Evolutionary conservation across 495 filamentous ascomycete species (phyloP), one percentile per base, ranked within the genome.

Genomic region (Halenospora varia): DNA sequence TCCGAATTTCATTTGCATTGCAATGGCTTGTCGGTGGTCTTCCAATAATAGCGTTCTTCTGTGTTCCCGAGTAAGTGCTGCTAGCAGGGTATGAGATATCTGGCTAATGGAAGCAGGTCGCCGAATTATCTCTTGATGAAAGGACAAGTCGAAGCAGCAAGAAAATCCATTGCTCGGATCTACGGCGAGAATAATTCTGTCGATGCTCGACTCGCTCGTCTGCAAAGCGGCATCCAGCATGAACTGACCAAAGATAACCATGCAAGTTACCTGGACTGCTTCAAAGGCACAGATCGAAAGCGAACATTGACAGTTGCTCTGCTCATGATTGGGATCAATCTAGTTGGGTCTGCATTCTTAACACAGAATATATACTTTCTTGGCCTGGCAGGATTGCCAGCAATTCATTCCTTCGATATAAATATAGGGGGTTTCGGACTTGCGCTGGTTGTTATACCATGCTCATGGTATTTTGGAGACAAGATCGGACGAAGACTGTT

Each of bases 1-100:
- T 81, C 55, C 74, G 73, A 26, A 81, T 78, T 39, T 79, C 79
- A 0, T 81, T 80, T 62, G 75, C 75, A 1, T 53, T 82, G 2
- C 81, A 82, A 61, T 83, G 80, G 79, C 54, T 81, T 15, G 82
- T 80, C 75, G 77, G 77, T 1, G 68, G 74, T 26, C 66, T 75
- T 0, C 66, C 82, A 2, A 68, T 76, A 6, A 57, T 79, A 24
- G 65, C 64, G 0, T 63, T 72, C 45, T 53, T 49, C 24, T 75
- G 79, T 40, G 71, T 70, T 15, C 79, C 80, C 2, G 77, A 78
- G 48, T 73, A 65, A 13, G 67, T 63, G 25, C 10, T 44, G 10
- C 25, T n/a, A 41, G 10, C 10, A 19, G 18, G 20, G 1, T 41
- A 10, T 8, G 44, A 41, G 3, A 19, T 25, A 13, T 10, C 18